Percentiles rank a stretch among this genome's conserved stretches.
Conservation (phyloP, 805 yeast species). For the Yamadazyma scolyti region DNA sequence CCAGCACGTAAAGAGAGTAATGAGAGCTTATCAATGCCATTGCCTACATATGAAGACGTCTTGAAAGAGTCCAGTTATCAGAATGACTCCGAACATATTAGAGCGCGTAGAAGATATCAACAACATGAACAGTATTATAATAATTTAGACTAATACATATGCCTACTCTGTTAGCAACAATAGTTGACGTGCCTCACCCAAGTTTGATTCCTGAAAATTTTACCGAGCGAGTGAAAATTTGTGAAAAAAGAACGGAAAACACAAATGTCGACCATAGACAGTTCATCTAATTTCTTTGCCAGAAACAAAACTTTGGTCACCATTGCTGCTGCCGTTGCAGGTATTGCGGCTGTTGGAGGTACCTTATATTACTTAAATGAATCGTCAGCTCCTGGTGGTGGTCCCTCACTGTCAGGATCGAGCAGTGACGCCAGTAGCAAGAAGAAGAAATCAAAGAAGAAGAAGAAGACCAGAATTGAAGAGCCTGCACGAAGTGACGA, state of each 20-base stretch:
- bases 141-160: constrained; percentile 17
- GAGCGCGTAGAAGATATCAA: constrained; percentile 32
- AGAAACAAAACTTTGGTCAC: constrained; percentile 61
- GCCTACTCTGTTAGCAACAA: no score
- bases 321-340: constrained; percentile 56
- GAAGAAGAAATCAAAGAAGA: constrained; percentile 44
- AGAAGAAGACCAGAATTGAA: constrained; percentile 32
- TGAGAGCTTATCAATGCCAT: constrained; percentile 11
- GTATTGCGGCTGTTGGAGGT: constrained; percentile 62
- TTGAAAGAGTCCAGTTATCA: constrained; percentile 26
- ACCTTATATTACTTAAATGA: constrained; percentile 44
- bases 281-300: constrained; percentile 32
- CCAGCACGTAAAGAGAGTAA: constrained; percentile 3
- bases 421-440: constrained; percentile 18
- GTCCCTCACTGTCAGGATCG: no score
- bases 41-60: constrained; percentile 39
- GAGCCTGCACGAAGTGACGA: constrained; percentile 20
- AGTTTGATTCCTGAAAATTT: no score
- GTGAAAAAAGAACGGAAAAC: no score
- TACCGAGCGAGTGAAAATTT: no score
- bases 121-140: constrained; percentile 25
- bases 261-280: constrained; percentile 16
- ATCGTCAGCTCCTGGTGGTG: constrained; percentile 8
- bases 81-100: constrained; percentile 27
- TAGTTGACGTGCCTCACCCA: no score